A percentile compares a stretch with the other conserved stretches of the same genome.
These are phyloP conservation scores for Ascochyta pisi DNA, from an alignment of 2,329 filamentous ascomycete genomes.

Conservation along the genomic window DNA sequence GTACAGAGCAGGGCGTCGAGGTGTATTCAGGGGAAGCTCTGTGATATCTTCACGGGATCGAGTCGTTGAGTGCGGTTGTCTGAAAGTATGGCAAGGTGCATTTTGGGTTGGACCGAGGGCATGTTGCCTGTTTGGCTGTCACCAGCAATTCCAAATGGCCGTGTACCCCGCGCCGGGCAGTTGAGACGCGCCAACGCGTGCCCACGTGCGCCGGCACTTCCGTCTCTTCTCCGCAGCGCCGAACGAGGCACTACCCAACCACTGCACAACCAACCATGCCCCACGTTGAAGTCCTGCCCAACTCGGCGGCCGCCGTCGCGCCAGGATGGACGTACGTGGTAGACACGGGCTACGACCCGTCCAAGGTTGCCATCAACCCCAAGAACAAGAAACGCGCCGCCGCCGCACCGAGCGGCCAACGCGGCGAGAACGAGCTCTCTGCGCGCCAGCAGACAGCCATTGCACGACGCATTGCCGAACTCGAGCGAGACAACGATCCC, in stretches of 20 bases:
- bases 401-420: slow-evolving; percentile 36
- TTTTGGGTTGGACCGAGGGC: not conserved
- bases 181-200: slow-evolving; percentile 4
- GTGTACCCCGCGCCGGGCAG: slow-evolving; percentile 7
- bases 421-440: slow-evolving; percentile 66
- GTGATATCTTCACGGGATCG: not conserved
- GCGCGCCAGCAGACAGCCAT: slow-evolving; percentile 85
- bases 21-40: too few species aligned
- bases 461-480: slow-evolving; percentile 78
- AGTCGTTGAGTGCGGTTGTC: not conserved
- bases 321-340: slow-evolving; percentile 95
- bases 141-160: slow-evolving; percentile 11
- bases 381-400: slow-evolving; percentile 72
- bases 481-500: slow-evolving; percentile 76
- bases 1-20: too few species aligned
- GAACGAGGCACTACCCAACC: not conserved
- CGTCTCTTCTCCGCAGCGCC: slow-evolving; percentile 11
- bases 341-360: slow-evolving; percentile 69
- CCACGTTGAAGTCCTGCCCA: slow-evolving; percentile 82
- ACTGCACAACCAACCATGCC: slow-evolving; percentile 55
- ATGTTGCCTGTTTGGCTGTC: slow-evolving; percentile 4
- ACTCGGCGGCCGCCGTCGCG: slow-evolving; percentile 70
- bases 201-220: slow-evolving; percentile 15
- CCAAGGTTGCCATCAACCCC: slow-evolving; percentile 60
- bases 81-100: not conserved